Percentiles rank a stretch among this genome's conserved stretches.
These are phyloP conservation scores for Rhizopogon parksii DNA, from an alignment of 1,284 basidiomycete species.

Conservation along the genomic window DNA sequence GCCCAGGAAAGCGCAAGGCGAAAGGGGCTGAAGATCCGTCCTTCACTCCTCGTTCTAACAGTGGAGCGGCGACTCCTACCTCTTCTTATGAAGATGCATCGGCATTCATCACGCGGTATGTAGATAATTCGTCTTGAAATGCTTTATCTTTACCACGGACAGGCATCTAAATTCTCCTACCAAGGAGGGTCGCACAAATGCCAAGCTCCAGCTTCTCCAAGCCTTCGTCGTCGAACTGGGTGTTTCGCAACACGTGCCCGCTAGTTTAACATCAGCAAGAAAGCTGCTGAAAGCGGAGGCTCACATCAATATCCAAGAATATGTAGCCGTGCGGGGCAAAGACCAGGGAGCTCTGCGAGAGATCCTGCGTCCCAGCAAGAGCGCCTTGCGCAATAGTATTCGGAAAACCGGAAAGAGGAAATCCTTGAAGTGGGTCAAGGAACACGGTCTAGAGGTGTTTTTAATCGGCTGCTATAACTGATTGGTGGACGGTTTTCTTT, in stretches of 20 bases:
- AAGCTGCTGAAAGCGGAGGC: slow-evolving; percentile 55
- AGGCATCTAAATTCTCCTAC: slow-evolving; percentile 21
- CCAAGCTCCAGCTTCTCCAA: slow-evolving; percentile 42
- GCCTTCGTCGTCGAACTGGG: slow-evolving; percentile 53
- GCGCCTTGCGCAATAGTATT: slow-evolving; percentile 53
- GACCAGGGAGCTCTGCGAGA: slow-evolving; percentile 54
- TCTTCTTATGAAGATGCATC: slow-evolving; percentile 22
- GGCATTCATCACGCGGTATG: slow-evolving; percentile 25
- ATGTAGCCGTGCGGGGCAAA: slow-evolving; percentile 56
- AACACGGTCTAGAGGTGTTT: slow-evolving; percentile 55
- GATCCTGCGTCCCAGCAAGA: slow-evolving; percentile 56
- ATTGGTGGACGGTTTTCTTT: not conserved
- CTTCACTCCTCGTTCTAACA: slow-evolving; percentile 6
- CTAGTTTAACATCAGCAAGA: slow-evolving; percentile 53
- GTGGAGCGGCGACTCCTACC: slow-evolving; percentile 10
- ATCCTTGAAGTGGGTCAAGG: slow-evolving; percentile 53
- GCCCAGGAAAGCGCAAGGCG: too few species aligned
- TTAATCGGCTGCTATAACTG: slow-evolving; percentile 38
- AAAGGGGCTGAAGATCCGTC: not conserved
- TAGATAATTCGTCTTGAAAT: not conserved
- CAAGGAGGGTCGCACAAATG: slow-evolving; percentile 27
- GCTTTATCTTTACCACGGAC: not conserved
- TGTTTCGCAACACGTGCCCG: slow-evolving; percentile 41
- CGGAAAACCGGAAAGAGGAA: slow-evolving; percentile 39
- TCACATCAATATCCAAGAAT: slow-evolving; percentile 67